These are phyloP conservation scores for Metarhizium album DNA, from an alignment of 2,329 filamentous ascomycete genomes.

Conservation along the genomic window DNA sequence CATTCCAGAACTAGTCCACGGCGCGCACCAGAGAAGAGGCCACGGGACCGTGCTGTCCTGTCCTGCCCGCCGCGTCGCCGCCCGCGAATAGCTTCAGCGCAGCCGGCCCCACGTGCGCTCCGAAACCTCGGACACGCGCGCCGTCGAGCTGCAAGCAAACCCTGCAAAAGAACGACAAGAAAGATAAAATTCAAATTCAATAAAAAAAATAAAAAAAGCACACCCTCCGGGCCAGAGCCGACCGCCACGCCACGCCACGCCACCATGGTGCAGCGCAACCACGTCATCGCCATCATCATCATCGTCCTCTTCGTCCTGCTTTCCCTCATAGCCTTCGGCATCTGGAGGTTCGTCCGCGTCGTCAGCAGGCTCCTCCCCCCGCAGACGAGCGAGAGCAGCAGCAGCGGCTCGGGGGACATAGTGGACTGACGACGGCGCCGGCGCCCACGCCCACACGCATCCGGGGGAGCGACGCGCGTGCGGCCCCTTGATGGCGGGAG, in stretches of 20 bases:
- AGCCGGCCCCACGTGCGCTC: too few species aligned
- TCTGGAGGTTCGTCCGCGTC: conserved; percentile 48
- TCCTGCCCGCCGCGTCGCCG: neutral
- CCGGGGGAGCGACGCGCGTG: too few species aligned
- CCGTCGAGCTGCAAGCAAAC: too few species aligned
- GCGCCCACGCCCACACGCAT: too few species aligned
- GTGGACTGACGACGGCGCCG: conserved; percentile 10
- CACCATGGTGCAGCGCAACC: conserved; percentile 51
- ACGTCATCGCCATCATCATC: conserved; percentile 58
- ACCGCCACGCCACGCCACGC: conserved; percentile 5
- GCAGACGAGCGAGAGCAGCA: conserved; percentile 19
- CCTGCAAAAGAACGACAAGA: too few species aligned
- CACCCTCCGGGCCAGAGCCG: too few species aligned
- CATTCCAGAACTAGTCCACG: neutral
- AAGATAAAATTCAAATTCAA: too few species aligned
- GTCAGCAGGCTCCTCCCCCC: conserved; percentile 34
- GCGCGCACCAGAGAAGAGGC: neutral
- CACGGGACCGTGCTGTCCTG: neutral
- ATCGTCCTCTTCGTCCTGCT: conserved; percentile 55
- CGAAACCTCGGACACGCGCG: too few species aligned
- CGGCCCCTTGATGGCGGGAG: neutral
- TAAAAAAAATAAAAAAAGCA: too few species aligned
- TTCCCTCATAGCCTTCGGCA: conserved; percentile 50
- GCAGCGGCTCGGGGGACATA: conserved; percentile 14
- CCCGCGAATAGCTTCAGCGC: neutral